phyloP scores from a whole-genome alignment of 805 yeast species.

The Hyphopichia homilentoma region DNA sequence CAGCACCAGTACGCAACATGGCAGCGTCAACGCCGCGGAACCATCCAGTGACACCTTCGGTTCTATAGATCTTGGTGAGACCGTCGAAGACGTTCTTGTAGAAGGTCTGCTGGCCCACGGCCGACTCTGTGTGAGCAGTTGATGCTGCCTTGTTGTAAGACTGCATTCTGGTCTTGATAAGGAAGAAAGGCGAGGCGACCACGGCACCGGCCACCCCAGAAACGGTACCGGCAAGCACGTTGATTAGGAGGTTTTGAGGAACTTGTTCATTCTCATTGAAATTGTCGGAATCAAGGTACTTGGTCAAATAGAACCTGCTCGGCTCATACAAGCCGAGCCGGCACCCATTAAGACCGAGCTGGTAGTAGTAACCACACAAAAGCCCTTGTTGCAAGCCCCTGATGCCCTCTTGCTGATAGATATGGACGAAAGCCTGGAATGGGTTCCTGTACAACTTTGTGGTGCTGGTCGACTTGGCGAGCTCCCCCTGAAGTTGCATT shows the following conservation, averaged over 20 bases:
- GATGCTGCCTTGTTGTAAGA: constrained; percentile 73
- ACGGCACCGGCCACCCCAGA: constrained; percentile 90
- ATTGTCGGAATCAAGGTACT: constrained; percentile 44
- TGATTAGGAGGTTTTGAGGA: constrained; percentile 49
- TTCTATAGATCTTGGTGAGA: constrained; percentile 50
- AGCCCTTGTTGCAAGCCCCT: constrained; percentile 88
- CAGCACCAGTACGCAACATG: constrained; percentile 88
- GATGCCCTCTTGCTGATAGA: constrained; percentile 78
- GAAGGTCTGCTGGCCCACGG: constrained; percentile 88
- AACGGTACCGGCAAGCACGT: constrained; percentile 73
- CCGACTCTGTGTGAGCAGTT: constrained; percentile 21
- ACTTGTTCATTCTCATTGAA: constrained; percentile 39
- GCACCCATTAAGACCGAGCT: constrained; percentile 88
- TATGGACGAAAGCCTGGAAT: constrained; percentile 72
- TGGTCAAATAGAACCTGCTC: constrained; percentile 57
- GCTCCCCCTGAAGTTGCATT: constrained; percentile 96
- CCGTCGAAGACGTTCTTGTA: constrained; percentile 73
- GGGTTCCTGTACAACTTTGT: constrained; percentile 72
- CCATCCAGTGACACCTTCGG: constrained; percentile 75
- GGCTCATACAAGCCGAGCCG: constrained; percentile 95
- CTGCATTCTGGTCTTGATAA: constrained; percentile 96
- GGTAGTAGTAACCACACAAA: constrained; percentile 84
- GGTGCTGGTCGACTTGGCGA: constrained; percentile 49
- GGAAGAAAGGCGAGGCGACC: constrained; percentile 85
- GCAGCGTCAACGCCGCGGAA: constrained; percentile 96